Evolutionary conservation across 768 basidiomycete species (phyloP).

Genomic region (Podaxis sp.): DNA sequence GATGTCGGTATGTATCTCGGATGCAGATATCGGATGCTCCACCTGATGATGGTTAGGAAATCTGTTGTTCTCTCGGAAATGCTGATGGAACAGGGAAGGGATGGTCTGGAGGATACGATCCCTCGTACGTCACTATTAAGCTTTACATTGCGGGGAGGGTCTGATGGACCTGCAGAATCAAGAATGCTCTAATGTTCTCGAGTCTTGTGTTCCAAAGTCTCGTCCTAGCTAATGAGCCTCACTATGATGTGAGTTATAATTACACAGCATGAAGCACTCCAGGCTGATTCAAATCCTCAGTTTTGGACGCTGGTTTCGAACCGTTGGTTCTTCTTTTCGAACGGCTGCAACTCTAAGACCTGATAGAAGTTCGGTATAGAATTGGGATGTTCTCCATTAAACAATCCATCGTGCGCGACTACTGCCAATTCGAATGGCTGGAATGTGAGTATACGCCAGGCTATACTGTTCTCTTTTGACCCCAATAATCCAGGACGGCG

Average conservation of each 20-base stretch:
- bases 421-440: conserved; percentile 38
- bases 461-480: neutral
- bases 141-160: neutral
- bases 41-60: conserved; percentile 24
- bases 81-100: conserved; percentile 33
- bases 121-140: conserved; percentile 23
- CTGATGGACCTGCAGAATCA: conserved; percentile 23
- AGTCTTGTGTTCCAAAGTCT: conserved; percentile 38
- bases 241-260: conserved; percentile 33
- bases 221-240: conserved; percentile 32
- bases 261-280: neutral
- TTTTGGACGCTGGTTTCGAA: conserved; percentile 40
- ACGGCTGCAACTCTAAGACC: conserved; percentile 11
- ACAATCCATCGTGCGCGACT: conserved; percentile 31
- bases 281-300: conserved; percentile 17
- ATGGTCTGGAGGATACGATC: conserved; percentile 34
- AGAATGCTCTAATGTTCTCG: conserved; percentile 37
- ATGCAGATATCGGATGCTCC: neutral
- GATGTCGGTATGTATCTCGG: conserved; percentile 32
- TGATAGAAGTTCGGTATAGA: conserved; percentile 19
- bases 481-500: conserved; percentile 23
- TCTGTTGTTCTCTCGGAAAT: conserved; percentile 35
- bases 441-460: conserved; percentile 30
- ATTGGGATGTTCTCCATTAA: conserved; percentile 37
- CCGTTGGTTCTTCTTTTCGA: conserved; percentile 17